Conservation (phyloP, 306 rosid genomes). For the Senna tora region DNA sequence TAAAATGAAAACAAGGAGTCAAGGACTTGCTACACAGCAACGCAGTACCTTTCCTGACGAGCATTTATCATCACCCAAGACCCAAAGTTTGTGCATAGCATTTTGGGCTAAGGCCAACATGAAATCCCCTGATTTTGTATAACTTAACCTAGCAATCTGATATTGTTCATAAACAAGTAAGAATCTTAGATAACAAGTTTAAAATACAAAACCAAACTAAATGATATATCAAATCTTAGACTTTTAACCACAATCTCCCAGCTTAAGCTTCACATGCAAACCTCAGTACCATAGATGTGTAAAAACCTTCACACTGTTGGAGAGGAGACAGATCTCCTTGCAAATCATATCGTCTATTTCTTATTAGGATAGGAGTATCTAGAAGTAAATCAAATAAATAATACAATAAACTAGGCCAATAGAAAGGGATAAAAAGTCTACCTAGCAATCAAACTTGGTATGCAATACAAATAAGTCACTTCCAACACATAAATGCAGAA, state of each 20-base stretch:
- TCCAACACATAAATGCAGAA: not conserved
- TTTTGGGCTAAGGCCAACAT: slow-evolving; percentile 26
- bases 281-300: not conserved
- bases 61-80: slow-evolving; percentile 9
- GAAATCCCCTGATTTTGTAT: slow-evolving; percentile 21
- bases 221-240: not conserved
- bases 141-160: slow-evolving; percentile 26
- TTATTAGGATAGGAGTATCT: not conserved
- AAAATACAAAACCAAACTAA: not conserved
- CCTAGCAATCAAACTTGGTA: not conserved
- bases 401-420: not conserved
- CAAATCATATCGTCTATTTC: not conserved
- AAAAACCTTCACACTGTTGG: not conserved
- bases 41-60: slow-evolving; percentile 15
- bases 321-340: not conserved
- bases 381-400: not conserved
- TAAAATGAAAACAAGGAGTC: not conserved
- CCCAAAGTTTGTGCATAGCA: slow-evolving; percentile 30
- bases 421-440: not conserved
- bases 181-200: not conserved
- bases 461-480: not conserved
- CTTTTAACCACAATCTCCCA: not conserved
- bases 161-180: not conserved
- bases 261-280: not conserved
- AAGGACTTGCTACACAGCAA: slow-evolving; percentile 11